Base-by-base conservation (phyloP, 192 early-diverging fungal genomes). In the Backusella mclennaniae region DNA sequence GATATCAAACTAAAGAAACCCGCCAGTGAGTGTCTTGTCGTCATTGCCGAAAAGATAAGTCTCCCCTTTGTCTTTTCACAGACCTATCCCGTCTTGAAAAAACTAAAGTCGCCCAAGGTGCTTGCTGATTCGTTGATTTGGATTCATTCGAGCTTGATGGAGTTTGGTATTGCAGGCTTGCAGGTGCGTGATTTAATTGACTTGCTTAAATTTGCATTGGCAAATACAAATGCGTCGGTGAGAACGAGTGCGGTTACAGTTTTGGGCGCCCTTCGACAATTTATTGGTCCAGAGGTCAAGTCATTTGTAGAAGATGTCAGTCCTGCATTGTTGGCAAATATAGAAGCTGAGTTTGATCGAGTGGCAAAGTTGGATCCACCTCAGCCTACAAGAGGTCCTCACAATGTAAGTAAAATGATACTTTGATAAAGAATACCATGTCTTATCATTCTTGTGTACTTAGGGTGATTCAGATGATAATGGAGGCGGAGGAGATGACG, bases 291-390 rank as follows among this genome's bases (percentile, higher is more conserved):
- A 38, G 94, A 90, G 19, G 87, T 98, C n/a, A 85, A 92, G 41
- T 86, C 87, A 6, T 92, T 98, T 80, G 87, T 98, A 42, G 90
- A 91, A 75, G 98, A 99, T 81, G 87, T 98, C 69, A 96, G 89
- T 77, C 86, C 96, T 1, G 88, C 92, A 67, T 82, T 96, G 31
- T 74, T 98, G 72, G 90, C 94, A 35, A 86, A 89, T 3, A 92
- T 99, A 59, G 96, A 99, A 79, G 87, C 93, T 35, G 98, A 99
- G 79, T 97, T 99, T 78, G 94, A 93, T 33, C 96, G 94, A 73
- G 96, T 96, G 4, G 91, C 89, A 2, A 89, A 86, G 42, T 71
- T 88, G 80, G 84, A 88, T 17, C 90, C 93, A 26, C 92, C 92
- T 26, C 77, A 85, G 56, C 89, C 93, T 14, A 81, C 87, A n/a